A percentile compares a stretch with the other conserved stretches of the same genome.
These are phyloP conservation scores for Gastrodia elata DNA, from an alignment of 106 monocot species.

Conservation along the genomic window DNA sequence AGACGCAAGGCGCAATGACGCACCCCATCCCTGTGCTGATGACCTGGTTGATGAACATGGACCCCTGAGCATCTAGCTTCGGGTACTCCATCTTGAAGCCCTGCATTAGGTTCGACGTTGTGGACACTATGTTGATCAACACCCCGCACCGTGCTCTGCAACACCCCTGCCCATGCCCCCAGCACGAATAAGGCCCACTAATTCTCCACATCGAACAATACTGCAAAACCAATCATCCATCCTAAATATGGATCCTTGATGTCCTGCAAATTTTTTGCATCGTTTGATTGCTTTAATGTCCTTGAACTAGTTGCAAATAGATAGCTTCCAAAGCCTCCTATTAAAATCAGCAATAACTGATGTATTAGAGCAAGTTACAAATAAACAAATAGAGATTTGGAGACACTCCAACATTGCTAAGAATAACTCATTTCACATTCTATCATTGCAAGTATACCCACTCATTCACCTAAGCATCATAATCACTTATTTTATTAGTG, in stretches of 20 bases:
- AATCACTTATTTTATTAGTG: no score
- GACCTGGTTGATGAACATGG: constrained; percentile 55
- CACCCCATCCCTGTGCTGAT: constrained; percentile 62
- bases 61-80: constrained; percentile 38
- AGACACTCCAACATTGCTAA: no score
- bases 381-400: no score
- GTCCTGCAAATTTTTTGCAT: constrained; percentile 18
- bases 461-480: no score
- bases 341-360: not conserved
- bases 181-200: constrained; percentile 32
- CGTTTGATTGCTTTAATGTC: constrained; percentile 23
- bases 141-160: constrained; percentile 33
- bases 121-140: constrained; percentile 30
- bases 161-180: constrained; percentile 32
- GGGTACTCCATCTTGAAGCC: constrained; percentile 48
- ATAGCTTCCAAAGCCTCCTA: constrained; percentile 60
- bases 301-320: constrained; percentile 42
- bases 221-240: constrained; percentile 54
- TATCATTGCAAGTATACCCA: no score
- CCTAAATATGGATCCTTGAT: constrained; percentile 38
- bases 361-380: no score
- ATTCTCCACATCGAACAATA: no score
- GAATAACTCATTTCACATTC: no score
- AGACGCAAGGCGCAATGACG: constrained; percentile 35
- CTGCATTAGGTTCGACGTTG: constrained; percentile 52